Conservation (phyloP, 2,329 filamentous ascomycete species). For the Tolypocladium sp. region DNA sequence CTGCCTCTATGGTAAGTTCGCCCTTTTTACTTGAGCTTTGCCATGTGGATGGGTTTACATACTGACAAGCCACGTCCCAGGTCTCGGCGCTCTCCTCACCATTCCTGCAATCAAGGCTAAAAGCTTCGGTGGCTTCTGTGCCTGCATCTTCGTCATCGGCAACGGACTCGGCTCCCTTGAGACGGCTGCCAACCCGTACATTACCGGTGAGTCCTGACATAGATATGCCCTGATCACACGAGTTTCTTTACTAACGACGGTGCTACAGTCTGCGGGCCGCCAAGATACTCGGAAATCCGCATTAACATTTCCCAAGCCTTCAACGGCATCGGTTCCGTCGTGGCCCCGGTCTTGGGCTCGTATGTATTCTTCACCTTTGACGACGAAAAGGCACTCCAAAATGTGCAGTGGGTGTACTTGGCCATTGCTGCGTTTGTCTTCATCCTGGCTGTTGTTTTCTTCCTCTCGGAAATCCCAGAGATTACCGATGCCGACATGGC, state of each 20-base stretch:
- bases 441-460: constrained; percentile 55
- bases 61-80: constrained; percentile 12
- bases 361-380: constrained; percentile 63
- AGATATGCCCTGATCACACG: no score
- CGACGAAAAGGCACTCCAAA: constrained; percentile 46
- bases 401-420: constrained; percentile 71
- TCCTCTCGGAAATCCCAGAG: constrained; percentile 58
- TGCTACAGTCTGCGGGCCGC: constrained; percentile 42
- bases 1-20: constrained; percentile 39
- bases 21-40: neutral
- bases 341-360: constrained; percentile 64
- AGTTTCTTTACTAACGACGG: neutral
- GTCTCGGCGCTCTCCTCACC: constrained; percentile 44
- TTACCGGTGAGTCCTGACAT: constrained; percentile 33
- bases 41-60: neutral
- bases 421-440: constrained; percentile 65
- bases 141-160: constrained; percentile 64
- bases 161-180: constrained; percentile 66
- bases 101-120: constrained; percentile 48
- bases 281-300: constrained; percentile 62
- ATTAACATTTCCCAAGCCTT: constrained; percentile 72
- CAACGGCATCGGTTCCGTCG: constrained; percentile 64
- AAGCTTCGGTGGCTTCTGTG: constrained; percentile 67
- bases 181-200: constrained; percentile 69
- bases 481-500: constrained; percentile 60